Evolutionary conservation across 2,329 filamentous ascomycete species (phyloP).

Genomic region (Chalara sp.): DNA sequence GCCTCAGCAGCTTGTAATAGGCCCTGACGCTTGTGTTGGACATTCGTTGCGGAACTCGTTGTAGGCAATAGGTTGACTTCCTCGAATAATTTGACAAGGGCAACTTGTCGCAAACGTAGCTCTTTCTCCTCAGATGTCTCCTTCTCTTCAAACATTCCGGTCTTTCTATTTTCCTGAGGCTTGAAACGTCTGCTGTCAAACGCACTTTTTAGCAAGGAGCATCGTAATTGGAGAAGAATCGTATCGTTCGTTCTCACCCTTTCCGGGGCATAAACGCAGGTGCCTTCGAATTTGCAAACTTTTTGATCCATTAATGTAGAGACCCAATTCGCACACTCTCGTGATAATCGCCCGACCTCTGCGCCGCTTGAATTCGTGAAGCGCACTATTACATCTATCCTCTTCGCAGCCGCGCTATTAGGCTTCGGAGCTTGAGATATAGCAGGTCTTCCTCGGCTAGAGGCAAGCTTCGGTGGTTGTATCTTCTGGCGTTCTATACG

Average conservation of each 20-base stretch:
- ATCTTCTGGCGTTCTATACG: conserved; percentile 81
- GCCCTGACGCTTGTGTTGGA: conserved; percentile 75
- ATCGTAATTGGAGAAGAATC: conserved; percentile 81
- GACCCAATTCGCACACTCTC: conserved; percentile 85
- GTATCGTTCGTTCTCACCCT: conserved; percentile 84
- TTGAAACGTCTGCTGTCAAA: conserved; percentile 62
- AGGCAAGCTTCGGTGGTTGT: conserved; percentile 45
- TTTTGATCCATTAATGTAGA: conserved; percentile 87
- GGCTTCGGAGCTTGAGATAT: conserved; percentile 21
- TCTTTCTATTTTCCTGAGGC: conserved; percentile 61
- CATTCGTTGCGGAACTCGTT: conserved; percentile 64
- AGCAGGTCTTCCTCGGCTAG: conserved; percentile 37
- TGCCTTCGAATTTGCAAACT: conserved; percentile 79
- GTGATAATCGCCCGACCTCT: conserved; percentile 81
- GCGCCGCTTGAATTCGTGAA: conserved; percentile 75
- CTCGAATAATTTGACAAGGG: conserved; percentile 80
- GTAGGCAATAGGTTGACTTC: conserved; percentile 80
- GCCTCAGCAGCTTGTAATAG: conserved; percentile 82
- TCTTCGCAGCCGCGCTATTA: conserved; percentile 45
- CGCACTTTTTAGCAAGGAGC: conserved; percentile 65
- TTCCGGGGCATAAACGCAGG: conserved; percentile 85
- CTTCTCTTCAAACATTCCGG: conserved; percentile 72
- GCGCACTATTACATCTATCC: conserved; percentile 81
- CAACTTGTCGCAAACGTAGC: conserved; percentile 77
- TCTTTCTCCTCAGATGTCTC: conserved; percentile 82